Evolutionary conservation across 1,284 basidiomycete species (phyloP).

Genomic region (Cryptococcus depauperatus): DNA sequence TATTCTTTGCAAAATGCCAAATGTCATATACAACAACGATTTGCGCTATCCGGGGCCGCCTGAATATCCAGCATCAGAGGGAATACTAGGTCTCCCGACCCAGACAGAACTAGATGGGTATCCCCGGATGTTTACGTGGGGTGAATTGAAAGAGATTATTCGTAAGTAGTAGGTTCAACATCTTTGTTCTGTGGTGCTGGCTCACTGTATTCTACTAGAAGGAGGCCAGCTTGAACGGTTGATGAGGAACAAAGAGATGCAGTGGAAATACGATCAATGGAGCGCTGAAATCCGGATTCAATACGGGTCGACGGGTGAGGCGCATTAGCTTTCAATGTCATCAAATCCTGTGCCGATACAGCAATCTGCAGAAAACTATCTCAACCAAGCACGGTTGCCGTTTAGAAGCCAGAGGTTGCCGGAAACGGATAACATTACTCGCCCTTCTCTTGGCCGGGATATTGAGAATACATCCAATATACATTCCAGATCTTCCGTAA

Average conservation of each 20-base stretch:
- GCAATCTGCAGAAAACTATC: conserved; percentile 32
- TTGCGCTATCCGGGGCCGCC: conserved; percentile 33
- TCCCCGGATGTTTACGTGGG: conserved; percentile 41
- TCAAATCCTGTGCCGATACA: background rate
- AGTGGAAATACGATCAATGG: conserved; percentile 38
- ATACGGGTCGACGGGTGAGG: conserved; percentile 39
- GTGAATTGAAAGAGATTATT: conserved; percentile 39
- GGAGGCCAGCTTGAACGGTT: conserved; percentile 24
- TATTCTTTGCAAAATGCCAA: conserved; percentile 6
- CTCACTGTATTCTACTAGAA: conserved; percentile 8
- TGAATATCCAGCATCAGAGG: conserved; percentile 23
- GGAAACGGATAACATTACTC: no score
- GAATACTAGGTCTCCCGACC: conserved; percentile 32
- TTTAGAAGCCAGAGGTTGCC: no score
- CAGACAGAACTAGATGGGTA: conserved; percentile 40
- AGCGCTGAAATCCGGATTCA: conserved; percentile 25
- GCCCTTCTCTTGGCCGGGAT: no score
- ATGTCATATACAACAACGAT: conserved; percentile 26
- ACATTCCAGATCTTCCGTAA: no score
- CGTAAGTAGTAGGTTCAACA: conserved; percentile 20
- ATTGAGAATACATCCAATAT: no score
- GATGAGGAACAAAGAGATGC: conserved; percentile 37
- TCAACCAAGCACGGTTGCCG: conserved; percentile 34
- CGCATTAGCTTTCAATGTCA: conserved; percentile 9
- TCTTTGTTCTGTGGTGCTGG: background rate